Evolutionary conservation across 1,284 basidiomycete genomes (phyloP).

Genomic region (Amylostereum areolatum): DNA sequence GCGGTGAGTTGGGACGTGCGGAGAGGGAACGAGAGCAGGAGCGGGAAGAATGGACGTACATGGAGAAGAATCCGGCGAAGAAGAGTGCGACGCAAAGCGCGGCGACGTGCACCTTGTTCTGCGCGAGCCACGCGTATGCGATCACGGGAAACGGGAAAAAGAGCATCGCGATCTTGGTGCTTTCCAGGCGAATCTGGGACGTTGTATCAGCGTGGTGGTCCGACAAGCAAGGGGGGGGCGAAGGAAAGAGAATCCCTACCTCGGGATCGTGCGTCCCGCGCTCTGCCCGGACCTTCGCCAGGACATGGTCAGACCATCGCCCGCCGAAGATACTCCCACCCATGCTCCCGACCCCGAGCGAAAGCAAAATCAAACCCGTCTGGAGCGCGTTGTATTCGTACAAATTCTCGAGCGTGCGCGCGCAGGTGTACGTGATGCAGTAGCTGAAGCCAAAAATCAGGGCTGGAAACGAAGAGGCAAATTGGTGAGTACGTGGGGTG

Average conservation of each 20-base stretch:
- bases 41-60: conserved; percentile 36
- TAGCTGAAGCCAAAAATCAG: conserved; percentile 73
- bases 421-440: conserved; percentile 65
- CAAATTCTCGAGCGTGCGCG: conserved; percentile 55
- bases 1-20: neutral
- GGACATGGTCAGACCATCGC: conserved; percentile 65
- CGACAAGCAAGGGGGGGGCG: neutral
- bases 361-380: conserved; percentile 71
- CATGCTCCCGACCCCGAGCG: conserved; percentile 68
- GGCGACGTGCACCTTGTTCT: conserved; percentile 58
- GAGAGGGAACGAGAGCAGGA: neutral
- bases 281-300: conserved; percentile 45
- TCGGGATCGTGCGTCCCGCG: conserved; percentile 60
- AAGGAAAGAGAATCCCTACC: conserved; percentile 30
- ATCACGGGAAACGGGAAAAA: conserved; percentile 55
- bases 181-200: conserved; percentile 64
- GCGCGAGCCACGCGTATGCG: conserved; percentile 73
- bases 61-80: conserved; percentile 61
- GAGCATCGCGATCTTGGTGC: conserved; percentile 49
- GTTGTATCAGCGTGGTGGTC: neutral
- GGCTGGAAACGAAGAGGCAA: conserved; percentile 29
- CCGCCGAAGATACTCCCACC: conserved; percentile 73
- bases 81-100: conserved; percentile 61
- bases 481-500: too few relatives aligned
- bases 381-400: conserved; percentile 70